These are phyloP conservation scores for Penicillium steckii DNA, from an alignment of 495 filamentous ascomycete species.

Conservation along the genomic window DNA sequence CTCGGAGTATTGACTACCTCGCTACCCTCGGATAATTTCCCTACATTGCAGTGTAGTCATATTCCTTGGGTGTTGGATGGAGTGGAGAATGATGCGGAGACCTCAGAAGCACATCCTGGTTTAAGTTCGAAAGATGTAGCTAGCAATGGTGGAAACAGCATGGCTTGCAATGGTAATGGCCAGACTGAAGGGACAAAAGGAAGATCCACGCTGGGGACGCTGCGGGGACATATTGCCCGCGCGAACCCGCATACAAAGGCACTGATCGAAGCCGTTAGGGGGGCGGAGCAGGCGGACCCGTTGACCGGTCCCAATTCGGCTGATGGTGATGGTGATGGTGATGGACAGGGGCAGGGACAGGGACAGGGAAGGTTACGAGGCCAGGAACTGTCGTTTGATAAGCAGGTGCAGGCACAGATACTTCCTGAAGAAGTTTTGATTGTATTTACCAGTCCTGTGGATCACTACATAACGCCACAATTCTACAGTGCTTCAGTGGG, in stretches of 20 bases:
- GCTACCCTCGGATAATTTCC: slow-evolving; percentile 36
- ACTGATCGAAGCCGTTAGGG: slow-evolving; percentile 43
- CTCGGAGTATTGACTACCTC: slow-evolving; percentile 51
- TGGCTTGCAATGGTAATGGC: not conserved
- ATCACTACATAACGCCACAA: slow-evolving; percentile 60
- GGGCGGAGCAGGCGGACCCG: not conserved
- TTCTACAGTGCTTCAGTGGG: slow-evolving; percentile 60
- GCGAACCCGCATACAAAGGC: slow-evolving; percentile 53
- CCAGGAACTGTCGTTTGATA: not conserved
- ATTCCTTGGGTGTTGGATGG: slow-evolving; percentile 50
- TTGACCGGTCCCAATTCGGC: not conserved
- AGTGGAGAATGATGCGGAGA: not conserved
- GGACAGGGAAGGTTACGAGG: not conserved
- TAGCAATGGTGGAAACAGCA: not conserved
- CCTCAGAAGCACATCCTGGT: not conserved
- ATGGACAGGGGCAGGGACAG: not conserved
- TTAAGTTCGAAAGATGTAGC: not conserved
- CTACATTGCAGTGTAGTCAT: slow-evolving; percentile 47
- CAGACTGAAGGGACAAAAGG: slow-evolving; percentile 1
- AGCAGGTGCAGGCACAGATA: not conserved
- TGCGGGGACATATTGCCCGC: slow-evolving; percentile 52
- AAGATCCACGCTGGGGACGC: not conserved
- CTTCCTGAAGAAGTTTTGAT: slow-evolving; percentile 40
- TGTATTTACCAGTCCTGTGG: slow-evolving; percentile 49
- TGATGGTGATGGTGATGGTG: not conserved